Percentiles rank a stretch among this genome's conserved stretches.
phyloP scores from a whole-genome alignment of 257 asterid species.

The Gentiana straminea region DNA sequence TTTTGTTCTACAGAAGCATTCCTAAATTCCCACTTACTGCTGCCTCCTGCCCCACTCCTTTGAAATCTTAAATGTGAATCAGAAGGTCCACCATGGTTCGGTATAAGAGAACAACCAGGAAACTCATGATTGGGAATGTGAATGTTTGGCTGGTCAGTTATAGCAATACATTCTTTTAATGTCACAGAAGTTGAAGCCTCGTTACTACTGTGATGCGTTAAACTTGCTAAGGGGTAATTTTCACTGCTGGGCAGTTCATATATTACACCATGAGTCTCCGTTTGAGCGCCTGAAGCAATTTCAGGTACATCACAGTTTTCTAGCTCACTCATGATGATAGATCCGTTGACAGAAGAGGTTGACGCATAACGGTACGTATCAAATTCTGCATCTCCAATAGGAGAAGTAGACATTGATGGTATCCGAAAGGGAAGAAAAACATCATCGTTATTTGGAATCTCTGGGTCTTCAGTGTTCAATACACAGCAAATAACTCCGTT shows the following conservation, averaged over 20 bases:
- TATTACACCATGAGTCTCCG: slow-evolving; percentile 8
- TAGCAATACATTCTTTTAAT: slow-evolving; percentile 14
- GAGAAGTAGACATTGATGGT: slow-evolving; percentile 33
- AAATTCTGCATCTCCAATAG: slow-evolving; percentile 24
- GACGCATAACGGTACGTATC: slow-evolving; percentile 27
- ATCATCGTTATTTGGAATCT: slow-evolving; percentile 74
- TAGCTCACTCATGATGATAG: slow-evolving; percentile 12
- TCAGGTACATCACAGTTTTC: slow-evolving; percentile 11
- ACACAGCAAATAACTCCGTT: slow-evolving; percentile 67
- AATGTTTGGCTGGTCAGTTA: slow-evolving; percentile 24
- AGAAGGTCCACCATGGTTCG: slow-evolving; percentile 11
- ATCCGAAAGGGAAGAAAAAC: slow-evolving; percentile 62
- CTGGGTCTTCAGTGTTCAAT: slow-evolving; percentile 60
- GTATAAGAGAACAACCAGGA: slow-evolving; percentile 6
- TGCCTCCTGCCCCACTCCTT: slow-evolving; percentile 16
- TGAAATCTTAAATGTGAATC: slow-evolving; percentile 19
- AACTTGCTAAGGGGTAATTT: no score
- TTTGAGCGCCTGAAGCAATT: slow-evolving; percentile 17
- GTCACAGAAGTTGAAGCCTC: slow-evolving; percentile 14
- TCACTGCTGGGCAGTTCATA: slow-evolving; percentile 13
- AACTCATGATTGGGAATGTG: slow-evolving; percentile 15
- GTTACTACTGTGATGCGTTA: slow-evolving; percentile 21
- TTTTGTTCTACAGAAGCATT: slow-evolving; percentile 15
- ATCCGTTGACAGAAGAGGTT: slow-evolving; percentile 26
- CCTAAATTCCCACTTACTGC: slow-evolving; percentile 8